Evolutionary conservation across 2,329 filamentous ascomycete species (phyloP).

Genomic region (Scedosporium dehoogii): DNA sequence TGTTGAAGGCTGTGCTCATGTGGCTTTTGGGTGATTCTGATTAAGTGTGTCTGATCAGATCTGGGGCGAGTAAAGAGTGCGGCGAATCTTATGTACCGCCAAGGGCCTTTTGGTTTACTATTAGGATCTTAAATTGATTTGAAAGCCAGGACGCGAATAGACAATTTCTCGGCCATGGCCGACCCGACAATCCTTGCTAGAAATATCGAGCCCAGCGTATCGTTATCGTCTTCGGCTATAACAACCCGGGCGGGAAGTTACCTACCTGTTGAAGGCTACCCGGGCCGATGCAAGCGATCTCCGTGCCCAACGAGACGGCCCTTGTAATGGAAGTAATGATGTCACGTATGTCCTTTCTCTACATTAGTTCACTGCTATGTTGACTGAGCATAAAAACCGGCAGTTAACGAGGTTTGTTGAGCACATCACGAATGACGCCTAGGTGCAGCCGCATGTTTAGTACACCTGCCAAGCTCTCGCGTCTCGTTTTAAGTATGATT

Average conservation of each 20-base stretch:
- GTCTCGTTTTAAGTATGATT: too few species aligned
- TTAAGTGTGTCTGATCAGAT: background rate
- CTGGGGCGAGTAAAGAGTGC: background rate
- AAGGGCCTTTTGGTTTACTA: background rate
- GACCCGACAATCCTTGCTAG: too few species aligned
- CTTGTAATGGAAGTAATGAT: too few species aligned
- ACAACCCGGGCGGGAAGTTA: background rate
- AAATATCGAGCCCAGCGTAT: background rate
- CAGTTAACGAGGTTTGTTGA: too few species aligned
- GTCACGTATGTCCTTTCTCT: background rate
- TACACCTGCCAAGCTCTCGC: too few species aligned
- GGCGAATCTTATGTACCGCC: background rate
- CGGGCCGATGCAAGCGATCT: slow-evolving; percentile 1
- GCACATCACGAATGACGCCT: too few species aligned
- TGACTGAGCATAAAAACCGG: background rate
- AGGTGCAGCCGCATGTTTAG: too few species aligned
- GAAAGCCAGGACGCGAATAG: too few species aligned
- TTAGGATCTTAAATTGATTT: too few species aligned
- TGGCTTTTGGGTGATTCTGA: background rate
- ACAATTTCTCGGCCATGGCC: too few species aligned
- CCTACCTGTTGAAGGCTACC: background rate
- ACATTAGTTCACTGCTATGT: background rate
- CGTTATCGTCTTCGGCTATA: background rate
- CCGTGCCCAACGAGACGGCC: too few species aligned
- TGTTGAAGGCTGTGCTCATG: background rate